These are phyloP conservation scores for Diaporthe amygdali DNA, from an alignment of 2,329 filamentous ascomycete species.

Conservation along the genomic window DNA sequence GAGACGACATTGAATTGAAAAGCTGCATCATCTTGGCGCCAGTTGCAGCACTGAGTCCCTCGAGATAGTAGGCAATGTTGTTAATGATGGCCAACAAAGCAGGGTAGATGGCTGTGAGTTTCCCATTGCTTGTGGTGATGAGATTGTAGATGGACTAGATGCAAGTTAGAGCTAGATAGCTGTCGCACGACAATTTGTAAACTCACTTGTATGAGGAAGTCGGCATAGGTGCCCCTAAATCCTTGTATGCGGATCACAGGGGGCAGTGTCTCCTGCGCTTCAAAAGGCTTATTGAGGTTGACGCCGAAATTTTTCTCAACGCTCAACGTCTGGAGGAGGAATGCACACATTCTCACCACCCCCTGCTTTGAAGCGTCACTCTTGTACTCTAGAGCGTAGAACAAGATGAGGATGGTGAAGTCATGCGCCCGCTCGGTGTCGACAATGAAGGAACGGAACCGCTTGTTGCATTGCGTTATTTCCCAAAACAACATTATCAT, in stretches of 20 bases:
- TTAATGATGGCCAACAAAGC: conserved; percentile 91
- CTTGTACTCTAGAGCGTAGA: conserved; percentile 91
- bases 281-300: conserved; percentile 87
- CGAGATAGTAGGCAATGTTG: conserved; percentile 86
- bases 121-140: conserved; percentile 89
- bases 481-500: conserved; percentile 99
- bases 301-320: conserved; percentile 90
- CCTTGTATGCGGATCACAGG: conserved; percentile 79
- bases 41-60: conserved; percentile 75
- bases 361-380: conserved; percentile 88
- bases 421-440: conserved; percentile 94
- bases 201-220: conserved; percentile 87
- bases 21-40: conserved; percentile 86
- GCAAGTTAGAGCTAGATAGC: conserved; percentile 36
- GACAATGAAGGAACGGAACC: conserved; percentile 95
- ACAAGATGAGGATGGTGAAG: conserved; percentile 87
- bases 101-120: conserved; percentile 88
- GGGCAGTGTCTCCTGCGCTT: conserved; percentile 87
- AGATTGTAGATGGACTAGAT: conserved; percentile 84
- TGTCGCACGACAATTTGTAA: not conserved
- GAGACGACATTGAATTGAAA: conserved; percentile 90
- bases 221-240: conserved; percentile 89
- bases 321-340: conserved; percentile 91
- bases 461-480: conserved; percentile 94
- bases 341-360: conserved; percentile 95